Conservation (phyloP, 495 filamentous ascomycete species). For the Lichina pygmaea region DNA sequence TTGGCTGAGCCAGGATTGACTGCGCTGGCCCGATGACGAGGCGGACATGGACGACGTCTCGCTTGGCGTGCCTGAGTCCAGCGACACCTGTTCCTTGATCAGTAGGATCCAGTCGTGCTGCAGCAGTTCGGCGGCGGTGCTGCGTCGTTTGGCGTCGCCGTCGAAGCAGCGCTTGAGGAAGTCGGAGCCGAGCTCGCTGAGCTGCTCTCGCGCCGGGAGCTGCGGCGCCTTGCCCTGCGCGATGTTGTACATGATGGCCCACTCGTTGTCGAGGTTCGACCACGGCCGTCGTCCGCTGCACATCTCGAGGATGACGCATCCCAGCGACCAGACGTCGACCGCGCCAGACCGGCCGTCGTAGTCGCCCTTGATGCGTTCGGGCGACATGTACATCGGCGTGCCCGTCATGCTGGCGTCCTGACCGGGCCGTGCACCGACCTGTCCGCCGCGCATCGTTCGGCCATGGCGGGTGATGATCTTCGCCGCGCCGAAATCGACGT, state of each 20-base stretch:
- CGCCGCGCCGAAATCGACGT: constrained; percentile 93
- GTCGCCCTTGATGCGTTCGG: constrained; percentile 84
- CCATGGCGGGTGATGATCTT: constrained; percentile 92
- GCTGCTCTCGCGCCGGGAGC: constrained; percentile 55
- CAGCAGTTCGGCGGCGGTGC: constrained; percentile 66
- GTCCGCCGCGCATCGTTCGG: constrained; percentile 34
- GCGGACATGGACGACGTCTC: constrained; percentile 1
- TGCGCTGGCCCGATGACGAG: neutral
- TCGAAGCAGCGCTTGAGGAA: constrained; percentile 75
- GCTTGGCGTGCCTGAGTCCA: constrained; percentile 22
- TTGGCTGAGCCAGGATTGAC: neutral
- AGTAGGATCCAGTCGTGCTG: constrained; percentile 88
- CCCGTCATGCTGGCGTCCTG: constrained; percentile 78
- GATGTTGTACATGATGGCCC: constrained; percentile 99
- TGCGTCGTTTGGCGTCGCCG: constrained; percentile 51
- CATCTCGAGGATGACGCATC: constrained; percentile 95
- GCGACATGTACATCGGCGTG: constrained; percentile 99
- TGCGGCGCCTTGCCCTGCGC: constrained; percentile 82
- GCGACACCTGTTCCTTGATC: constrained; percentile 29
- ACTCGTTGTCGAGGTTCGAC: constrained; percentile 96
- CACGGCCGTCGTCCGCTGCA: constrained; percentile 83
- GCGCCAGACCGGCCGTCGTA: constrained; percentile 48
- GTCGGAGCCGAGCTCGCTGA: constrained; percentile 62
- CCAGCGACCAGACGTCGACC: constrained; percentile 93
- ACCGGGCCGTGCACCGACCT: constrained; percentile 12